Conservation (phyloP, 352 stramenopile species). For the Pythium pectinolyticum region DNA sequence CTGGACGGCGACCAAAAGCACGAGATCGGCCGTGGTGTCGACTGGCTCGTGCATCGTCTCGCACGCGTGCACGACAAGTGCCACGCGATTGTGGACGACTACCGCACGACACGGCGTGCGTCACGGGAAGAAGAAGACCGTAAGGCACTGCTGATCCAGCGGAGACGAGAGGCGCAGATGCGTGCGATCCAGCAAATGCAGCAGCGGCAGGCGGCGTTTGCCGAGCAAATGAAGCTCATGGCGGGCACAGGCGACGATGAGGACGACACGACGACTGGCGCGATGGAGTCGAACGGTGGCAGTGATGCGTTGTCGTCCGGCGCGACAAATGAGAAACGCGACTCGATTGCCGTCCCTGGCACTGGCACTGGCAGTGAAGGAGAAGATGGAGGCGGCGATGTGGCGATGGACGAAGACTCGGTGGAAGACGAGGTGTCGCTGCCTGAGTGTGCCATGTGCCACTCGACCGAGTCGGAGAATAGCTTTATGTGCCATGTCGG, state of each 20-base stretch:
- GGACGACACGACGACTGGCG: slow-evolving; percentile 33
- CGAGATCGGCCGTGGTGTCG: slow-evolving; percentile 74
- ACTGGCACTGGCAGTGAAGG: no score
- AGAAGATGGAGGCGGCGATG: slow-evolving; percentile 36
- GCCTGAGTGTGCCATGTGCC: slow-evolving; percentile 85
- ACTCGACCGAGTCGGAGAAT: slow-evolving; percentile 72
- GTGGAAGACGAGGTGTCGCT: slow-evolving; percentile 20
- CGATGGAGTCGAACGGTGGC: no score
- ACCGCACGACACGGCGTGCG: slow-evolving; percentile 59
- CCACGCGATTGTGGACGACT: slow-evolving; percentile 44
- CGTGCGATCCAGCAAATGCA: slow-evolving; percentile 80
- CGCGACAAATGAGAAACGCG: slow-evolving; percentile 10
- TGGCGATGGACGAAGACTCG: slow-evolving; percentile 52
- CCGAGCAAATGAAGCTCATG: slow-evolving; percentile 73
- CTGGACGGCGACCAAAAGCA: slow-evolving; percentile 84
- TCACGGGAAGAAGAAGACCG: slow-evolving; percentile 69
- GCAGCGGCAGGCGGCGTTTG: slow-evolving; percentile 77
- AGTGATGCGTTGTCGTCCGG: no score
- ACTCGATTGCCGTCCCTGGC: slow-evolving; percentile 31
- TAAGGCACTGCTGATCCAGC: slow-evolving; percentile 56
- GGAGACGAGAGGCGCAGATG: slow-evolving; percentile 72
- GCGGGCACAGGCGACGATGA: slow-evolving; percentile 45
- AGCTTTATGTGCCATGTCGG: slow-evolving; percentile 88
- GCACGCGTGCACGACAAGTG: slow-evolving; percentile 51
- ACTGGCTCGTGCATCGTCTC: slow-evolving; percentile 76